Evolutionary conservation across 345 rosid genomes (phyloP).

Genomic region (Populus alba): DNA sequence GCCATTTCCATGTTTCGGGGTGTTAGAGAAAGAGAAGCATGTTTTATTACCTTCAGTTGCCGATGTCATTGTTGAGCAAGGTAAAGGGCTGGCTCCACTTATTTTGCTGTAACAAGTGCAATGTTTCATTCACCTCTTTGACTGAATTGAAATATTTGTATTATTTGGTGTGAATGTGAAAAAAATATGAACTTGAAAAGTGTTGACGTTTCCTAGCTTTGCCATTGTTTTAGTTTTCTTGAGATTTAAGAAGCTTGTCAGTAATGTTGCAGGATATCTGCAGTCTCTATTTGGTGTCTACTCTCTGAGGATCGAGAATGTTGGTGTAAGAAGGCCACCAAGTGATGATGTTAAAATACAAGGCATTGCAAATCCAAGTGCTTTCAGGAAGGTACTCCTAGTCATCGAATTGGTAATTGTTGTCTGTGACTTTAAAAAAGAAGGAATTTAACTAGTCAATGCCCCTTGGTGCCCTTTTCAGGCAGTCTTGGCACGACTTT

Average conservation of each 20-base stretch:
- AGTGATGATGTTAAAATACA: conserved; percentile 68
- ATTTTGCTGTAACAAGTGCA: too few species aligned
- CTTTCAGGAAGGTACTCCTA: conserved; percentile 56
- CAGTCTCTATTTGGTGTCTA: conserved; percentile 69
- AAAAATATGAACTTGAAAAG: not conserved
- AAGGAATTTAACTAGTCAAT: not conserved
- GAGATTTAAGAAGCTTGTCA: conserved; percentile 2
- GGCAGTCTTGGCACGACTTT: conserved; percentile 58
- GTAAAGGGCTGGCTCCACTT: conserved; percentile 17
- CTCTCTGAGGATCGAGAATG: conserved; percentile 68
- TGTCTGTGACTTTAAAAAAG: not conserved
- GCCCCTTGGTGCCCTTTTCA: conserved; percentile 9
- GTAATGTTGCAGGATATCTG: conserved; percentile 49
- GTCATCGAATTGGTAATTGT: not conserved
- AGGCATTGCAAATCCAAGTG: conserved; percentile 60
- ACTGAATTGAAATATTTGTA: not conserved
- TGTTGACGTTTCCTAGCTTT: not conserved
- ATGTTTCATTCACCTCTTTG: not conserved
- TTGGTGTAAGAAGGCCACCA: conserved; percentile 60
- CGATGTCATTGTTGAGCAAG: conserved; percentile 66
- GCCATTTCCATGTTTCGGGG: conserved; percentile 65
- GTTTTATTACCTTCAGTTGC: conserved; percentile 59
- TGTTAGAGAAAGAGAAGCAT: conserved; percentile 64
- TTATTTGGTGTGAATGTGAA: not conserved
- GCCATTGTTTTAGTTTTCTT: not conserved